Evolutionary conservation across 805 yeast species (phyloP).

Genomic region (Starmera amethionina): DNA sequence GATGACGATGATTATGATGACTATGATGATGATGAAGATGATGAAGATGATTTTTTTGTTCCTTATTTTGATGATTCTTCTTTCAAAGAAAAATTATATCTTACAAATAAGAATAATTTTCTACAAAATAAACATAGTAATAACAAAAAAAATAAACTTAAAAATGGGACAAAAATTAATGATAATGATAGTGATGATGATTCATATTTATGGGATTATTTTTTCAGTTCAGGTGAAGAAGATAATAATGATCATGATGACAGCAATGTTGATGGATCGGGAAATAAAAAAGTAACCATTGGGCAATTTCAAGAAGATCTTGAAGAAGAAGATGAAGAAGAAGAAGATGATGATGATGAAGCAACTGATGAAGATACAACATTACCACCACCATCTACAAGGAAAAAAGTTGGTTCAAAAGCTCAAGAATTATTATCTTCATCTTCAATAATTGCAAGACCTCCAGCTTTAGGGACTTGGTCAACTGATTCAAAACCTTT

Average conservation of each 20-base stretch:
- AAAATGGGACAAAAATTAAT: slow-evolving; percentile 5
- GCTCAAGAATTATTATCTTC: slow-evolving; percentile 91
- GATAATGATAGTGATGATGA: slow-evolving; percentile 17
- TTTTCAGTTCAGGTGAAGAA: slow-evolving; percentile 38
- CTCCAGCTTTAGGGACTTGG: slow-evolving; percentile 93
- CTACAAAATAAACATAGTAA: slow-evolving; percentile 20
- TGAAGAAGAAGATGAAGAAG: slow-evolving; percentile 9
- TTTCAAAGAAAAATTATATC: slow-evolving; percentile 10
- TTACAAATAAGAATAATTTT: slow-evolving; percentile 1
- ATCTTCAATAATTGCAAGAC: slow-evolving; percentile 73
- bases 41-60: slow-evolving; percentile 35
- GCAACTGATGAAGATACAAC: slow-evolving; percentile 91
- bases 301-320: slow-evolving; percentile 20
- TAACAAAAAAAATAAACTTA: slow-evolving; percentile 27
- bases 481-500: slow-evolving; percentile 75
- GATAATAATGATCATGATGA: slow-evolving; percentile 12
- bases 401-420: slow-evolving; percentile 56
- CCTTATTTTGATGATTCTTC: slow-evolving; percentile 32
- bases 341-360: slow-evolving; percentile 57
- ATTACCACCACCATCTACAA: slow-evolving; percentile 59
- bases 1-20: slow-evolving; percentile 3
- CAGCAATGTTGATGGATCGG: slow-evolving; percentile 2
- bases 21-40: slow-evolving; percentile 9
- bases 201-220: slow-evolving; percentile 65
- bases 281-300: slow-evolving; percentile 2